Conservation (phyloP, 257 asterid genomes). For the Fraxinus americana region DNA sequence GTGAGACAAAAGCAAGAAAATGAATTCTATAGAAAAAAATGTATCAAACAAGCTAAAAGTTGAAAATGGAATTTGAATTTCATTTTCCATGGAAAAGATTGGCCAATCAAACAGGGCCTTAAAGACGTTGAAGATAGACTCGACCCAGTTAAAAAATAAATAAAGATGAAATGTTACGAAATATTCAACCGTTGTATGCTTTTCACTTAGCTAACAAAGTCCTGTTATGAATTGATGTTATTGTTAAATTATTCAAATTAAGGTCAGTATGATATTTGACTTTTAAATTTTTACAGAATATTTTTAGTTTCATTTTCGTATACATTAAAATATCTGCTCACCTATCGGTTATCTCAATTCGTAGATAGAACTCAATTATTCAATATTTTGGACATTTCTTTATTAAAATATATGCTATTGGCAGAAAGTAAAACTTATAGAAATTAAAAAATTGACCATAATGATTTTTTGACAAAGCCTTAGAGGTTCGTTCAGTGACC, state of each 20-base stretch:
- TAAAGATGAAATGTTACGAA: not conserved
- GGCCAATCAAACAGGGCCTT: too few species aligned
- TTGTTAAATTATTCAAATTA: not conserved
- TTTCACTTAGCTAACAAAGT: not conserved
- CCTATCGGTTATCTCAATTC: not conserved
- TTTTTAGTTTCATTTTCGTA: not conserved
- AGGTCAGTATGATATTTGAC: not conserved
- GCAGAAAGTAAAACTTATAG: too few species aligned
- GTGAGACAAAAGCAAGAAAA: too few species aligned
- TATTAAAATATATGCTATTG: not conserved
- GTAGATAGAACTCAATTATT: not conserved
- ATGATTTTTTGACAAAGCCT: too few species aligned
- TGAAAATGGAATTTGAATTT: too few species aligned
- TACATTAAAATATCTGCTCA: not conserved
- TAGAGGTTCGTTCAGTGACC: too few species aligned
- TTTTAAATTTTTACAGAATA: not conserved
- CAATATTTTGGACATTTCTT: not conserved
- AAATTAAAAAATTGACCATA: too few species aligned
- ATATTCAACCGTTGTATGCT: not conserved
- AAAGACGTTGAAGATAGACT: not conserved
- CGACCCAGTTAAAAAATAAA: not conserved
- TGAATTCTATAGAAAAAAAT: too few species aligned
- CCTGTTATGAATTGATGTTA: not conserved
- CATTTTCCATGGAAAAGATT: too few species aligned
- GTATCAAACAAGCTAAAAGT: too few species aligned